phyloP scores from a whole-genome alignment of 2,329 filamentous ascomycete genomes.

The Fusarium torulosum region DNA sequence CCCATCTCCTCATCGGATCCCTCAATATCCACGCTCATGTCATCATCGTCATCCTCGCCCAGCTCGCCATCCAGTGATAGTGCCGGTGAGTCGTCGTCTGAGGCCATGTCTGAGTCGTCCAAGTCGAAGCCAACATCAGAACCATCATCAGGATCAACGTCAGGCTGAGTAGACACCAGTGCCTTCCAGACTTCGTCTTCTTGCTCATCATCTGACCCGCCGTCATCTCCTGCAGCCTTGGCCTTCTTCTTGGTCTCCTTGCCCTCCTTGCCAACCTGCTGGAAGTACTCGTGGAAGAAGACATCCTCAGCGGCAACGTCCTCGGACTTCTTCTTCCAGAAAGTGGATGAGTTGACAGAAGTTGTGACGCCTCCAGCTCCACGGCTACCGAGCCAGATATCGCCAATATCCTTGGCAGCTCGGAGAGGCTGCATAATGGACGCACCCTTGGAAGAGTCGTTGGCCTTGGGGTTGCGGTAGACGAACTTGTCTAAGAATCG shows the following conservation, averaged over 20 bases:
- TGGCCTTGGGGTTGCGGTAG: slow-evolving; percentile 91
- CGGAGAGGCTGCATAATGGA: slow-evolving; percentile 97
- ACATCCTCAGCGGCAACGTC: slow-evolving; percentile 92
- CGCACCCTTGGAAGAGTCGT: slow-evolving; percentile 75
- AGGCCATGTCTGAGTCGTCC: slow-evolving; percentile 64
- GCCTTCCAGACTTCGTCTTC: slow-evolving; percentile 94
- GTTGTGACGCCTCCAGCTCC: slow-evolving; percentile 53
- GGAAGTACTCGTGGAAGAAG: slow-evolving; percentile 99
- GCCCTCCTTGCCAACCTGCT: slow-evolving; percentile 72
- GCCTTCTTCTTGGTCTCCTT: slow-evolving; percentile 68
- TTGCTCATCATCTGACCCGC: slow-evolving; percentile 67
- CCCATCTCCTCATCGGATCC: slow-evolving; percentile 59
- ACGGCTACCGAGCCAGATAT: slow-evolving; percentile 68
- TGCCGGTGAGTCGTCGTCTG: slow-evolving; percentile 59
- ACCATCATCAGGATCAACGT: slow-evolving; percentile 63
- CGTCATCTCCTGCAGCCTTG: slow-evolving; percentile 54
- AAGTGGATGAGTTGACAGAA: slow-evolving; percentile 84
- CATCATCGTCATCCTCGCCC: slow-evolving; percentile 61
- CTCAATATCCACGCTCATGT: slow-evolving; percentile 55
- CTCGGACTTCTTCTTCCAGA: slow-evolving; percentile 91
- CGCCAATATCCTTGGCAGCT: slow-evolving; percentile 64
- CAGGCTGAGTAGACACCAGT: slow-evolving; percentile 82
- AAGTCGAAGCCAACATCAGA: slow-evolving; percentile 64
- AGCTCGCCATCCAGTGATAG: slow-evolving; percentile 59
- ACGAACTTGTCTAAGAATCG: slow-evolving; percentile 98